These are phyloP conservation scores for Gnetum montanum DNA, from an alignment of 75 land plant genomes.

Conservation along the genomic window DNA sequence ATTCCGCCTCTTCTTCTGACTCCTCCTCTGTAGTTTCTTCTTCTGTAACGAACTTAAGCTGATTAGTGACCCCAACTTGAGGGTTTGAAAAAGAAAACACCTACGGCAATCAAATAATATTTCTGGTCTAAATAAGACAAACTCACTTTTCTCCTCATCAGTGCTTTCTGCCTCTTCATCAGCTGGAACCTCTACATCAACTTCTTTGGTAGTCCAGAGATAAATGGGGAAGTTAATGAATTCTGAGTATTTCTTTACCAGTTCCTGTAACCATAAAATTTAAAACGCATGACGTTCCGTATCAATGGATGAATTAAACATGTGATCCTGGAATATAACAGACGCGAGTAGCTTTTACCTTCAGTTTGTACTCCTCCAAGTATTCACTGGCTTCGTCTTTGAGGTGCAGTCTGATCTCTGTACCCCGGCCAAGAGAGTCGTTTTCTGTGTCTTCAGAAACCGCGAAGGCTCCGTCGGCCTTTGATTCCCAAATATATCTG, in stretches of 20 bases:
- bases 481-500: conserved; percentile 97
- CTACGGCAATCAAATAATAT: background rate
- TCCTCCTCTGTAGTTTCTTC: conserved; percentile 48
- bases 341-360: too few relatives aligned
- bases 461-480: conserved; percentile 96
- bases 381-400: conserved; percentile 90
- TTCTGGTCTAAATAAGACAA: background rate
- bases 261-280: conserved; percentile 41
- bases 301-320: background rate
- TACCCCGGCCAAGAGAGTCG: conserved; percentile 93
- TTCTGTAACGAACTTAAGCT: conserved; percentile 38
- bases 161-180: conserved; percentile 62
- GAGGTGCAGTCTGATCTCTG: conserved; percentile 85
- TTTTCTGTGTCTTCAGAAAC: conserved; percentile 87
- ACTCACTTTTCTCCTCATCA: conserved; percentile 43
- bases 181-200: conserved; percentile 79
- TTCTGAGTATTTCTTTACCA: conserved; percentile 91
- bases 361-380: conserved; percentile 64
- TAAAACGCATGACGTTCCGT: background rate
- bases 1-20: conserved; percentile 57
- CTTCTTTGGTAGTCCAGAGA: conserved; percentile 86
- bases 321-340: background rate
- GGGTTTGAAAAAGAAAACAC: too few relatives aligned
- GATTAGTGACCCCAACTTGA: too few relatives aligned
- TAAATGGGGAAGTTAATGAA: conserved; percentile 97